Percentiles rank a stretch among this genome's conserved stretches.
Conservation (phyloP, 768 basidiomycete genomes). For the Clitopilus passeckerianus region DNA sequence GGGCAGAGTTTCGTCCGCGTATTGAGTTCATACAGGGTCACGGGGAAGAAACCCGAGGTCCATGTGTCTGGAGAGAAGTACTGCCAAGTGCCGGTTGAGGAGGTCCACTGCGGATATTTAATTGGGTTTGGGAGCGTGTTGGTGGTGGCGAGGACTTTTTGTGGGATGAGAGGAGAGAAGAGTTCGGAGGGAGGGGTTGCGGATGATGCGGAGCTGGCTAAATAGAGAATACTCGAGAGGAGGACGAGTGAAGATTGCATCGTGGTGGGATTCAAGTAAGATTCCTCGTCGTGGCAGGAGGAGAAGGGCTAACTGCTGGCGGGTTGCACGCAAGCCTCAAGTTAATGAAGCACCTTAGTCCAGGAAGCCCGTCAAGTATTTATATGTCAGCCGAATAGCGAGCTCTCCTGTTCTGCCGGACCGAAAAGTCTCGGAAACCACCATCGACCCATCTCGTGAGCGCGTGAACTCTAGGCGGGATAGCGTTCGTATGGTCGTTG, state of each 20-base stretch:
- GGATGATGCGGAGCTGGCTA: slow-evolving; percentile 9
- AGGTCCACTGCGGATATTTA: slow-evolving; percentile 59
- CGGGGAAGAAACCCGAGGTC: slow-evolving; percentile 68
- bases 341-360: slow-evolving; percentile 3
- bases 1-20: slow-evolving; percentile 46
- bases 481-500: background rate
- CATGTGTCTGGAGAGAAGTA: slow-evolving; percentile 53
- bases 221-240: slow-evolving; percentile 8
- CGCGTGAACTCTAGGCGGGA: slow-evolving; percentile 3
- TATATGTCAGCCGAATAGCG: slow-evolving; percentile 4
- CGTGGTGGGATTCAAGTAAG: background rate
- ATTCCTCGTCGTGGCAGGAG: background rate
- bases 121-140: slow-evolving; percentile 36
- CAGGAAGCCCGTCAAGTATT: slow-evolving; percentile 1
- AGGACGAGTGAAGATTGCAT: slow-evolving; percentile 9
- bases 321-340: background rate
- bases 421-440: slow-evolving; percentile 11
- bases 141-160: slow-evolving; percentile 56
- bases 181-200: slow-evolving; percentile 38
- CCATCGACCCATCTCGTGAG: background rate
- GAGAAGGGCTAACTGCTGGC: background rate
- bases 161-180: slow-evolving; percentile 52
- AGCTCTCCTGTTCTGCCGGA: slow-evolving; percentile 8
- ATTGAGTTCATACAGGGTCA: slow-evolving; percentile 54
- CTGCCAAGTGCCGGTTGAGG: slow-evolving; percentile 41